Evolutionary conservation across 148 eudicot species (phyloP).

Genomic region (Nyssa sinensis): DNA sequence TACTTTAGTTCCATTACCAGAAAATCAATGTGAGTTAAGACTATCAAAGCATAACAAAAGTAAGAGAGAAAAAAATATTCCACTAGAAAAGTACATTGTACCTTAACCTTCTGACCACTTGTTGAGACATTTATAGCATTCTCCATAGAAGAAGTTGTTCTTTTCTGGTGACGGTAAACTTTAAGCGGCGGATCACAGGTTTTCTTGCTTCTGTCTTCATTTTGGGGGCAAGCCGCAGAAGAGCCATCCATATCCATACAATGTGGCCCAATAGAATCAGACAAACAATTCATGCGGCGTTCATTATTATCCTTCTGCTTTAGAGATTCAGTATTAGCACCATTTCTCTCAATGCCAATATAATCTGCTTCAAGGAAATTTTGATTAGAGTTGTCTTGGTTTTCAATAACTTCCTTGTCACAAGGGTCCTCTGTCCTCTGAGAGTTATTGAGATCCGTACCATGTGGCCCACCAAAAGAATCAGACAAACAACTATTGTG

Average conservation of each 20-base stretch:
- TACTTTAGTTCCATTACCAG: background rate
- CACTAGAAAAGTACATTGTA: background rate
- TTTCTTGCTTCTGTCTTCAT: constrained; percentile 13
- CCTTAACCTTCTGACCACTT: constrained; percentile 16
- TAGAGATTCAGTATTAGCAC: constrained; percentile 17
- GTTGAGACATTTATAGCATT: constrained; percentile 17
- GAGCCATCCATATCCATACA: constrained; percentile 29
- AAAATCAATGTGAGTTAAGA: background rate
- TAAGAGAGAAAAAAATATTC: background rate
- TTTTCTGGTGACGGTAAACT: constrained; percentile 25
- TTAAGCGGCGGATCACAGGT: background rate
- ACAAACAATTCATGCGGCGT: constrained; percentile 17
- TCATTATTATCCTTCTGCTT: constrained; percentile 16
- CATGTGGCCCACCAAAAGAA: too few species aligned
- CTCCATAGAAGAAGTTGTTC: constrained; percentile 14
- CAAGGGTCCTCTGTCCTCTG: constrained; percentile 14
- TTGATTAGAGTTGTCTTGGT: constrained; percentile 29
- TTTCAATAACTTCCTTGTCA: constrained; percentile 30
- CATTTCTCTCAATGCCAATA: constrained; percentile 17
- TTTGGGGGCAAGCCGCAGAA: constrained; percentile 12
- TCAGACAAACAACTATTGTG: too few species aligned
- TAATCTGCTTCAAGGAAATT: constrained; percentile 13
- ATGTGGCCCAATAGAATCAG: constrained; percentile 12
- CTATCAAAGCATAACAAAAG: background rate
- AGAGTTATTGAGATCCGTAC: constrained; percentile 7